A percentile compares a stretch with the other conserved stretches of the same genome.
Conservation (phyloP, 257 asterid genomes). For the Solanum commersonii region DNA sequence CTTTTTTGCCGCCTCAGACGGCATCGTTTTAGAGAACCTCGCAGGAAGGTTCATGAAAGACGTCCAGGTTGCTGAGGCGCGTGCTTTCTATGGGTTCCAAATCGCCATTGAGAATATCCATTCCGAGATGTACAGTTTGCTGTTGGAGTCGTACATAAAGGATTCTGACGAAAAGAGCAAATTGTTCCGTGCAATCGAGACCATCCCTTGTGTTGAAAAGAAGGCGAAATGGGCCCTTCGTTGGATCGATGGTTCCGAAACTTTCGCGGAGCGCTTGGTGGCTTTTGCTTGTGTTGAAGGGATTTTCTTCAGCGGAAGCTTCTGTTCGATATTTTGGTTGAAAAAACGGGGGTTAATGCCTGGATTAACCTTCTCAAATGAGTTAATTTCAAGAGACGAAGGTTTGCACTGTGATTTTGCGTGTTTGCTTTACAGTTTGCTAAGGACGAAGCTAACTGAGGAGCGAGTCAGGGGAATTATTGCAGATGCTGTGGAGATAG, state of each 20-base stretch:
- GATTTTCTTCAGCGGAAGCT: conserved; percentile 83
- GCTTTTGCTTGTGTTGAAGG: conserved; percentile 96
- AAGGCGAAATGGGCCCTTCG: conserved; percentile 88
- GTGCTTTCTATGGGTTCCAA: conserved; percentile 92
- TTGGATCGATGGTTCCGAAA: conserved; percentile 83
- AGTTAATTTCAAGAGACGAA: conserved; percentile 77
- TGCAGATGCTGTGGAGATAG: conserved; percentile 66
- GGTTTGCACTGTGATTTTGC: conserved; percentile 94
- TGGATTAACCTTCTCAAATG: conserved; percentile 74
- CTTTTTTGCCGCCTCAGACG: conserved; percentile 94
- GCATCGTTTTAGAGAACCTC: conserved; percentile 86
- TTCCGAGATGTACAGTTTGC: conserved; percentile 87
- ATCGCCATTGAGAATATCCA: conserved; percentile 94
- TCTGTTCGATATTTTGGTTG: conserved; percentile 86
- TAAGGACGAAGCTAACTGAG: conserved; percentile 59
- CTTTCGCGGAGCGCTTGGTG: conserved; percentile 69
- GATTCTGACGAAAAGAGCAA: conserved; percentile 51
- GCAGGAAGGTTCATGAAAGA: conserved; percentile 97
- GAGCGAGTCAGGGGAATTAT: conserved; percentile 56
- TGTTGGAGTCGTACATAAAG: conserved; percentile 71
- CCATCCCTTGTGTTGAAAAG: conserved; percentile 67
- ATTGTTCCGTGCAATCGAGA: conserved; percentile 76
- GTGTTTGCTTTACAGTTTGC: conserved; percentile 60
- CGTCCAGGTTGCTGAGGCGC: conserved; percentile 87
- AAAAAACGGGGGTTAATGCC: conserved; percentile 91